These are phyloP conservation scores for Exophiala viscosa DNA, from an alignment of 2,329 filamentous ascomycete genomes.

Conservation along the genomic window DNA sequence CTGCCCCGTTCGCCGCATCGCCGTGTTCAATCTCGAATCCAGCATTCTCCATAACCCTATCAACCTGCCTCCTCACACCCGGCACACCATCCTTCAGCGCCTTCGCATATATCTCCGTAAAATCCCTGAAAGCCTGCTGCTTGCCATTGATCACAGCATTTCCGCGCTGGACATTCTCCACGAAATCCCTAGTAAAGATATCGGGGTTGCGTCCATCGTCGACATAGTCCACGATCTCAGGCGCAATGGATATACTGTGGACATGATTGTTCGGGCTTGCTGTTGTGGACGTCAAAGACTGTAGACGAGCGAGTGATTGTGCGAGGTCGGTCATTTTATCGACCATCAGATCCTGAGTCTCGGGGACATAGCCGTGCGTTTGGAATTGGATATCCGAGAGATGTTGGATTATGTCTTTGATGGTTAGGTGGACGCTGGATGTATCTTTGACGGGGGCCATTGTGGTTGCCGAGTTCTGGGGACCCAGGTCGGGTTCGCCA, in stretches of 20 bases:
- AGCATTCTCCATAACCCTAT: slow-evolving; percentile 44
- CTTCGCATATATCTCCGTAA: slow-evolving; percentile 56
- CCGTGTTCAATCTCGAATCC: slow-evolving; percentile 14
- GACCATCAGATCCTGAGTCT: slow-evolving; percentile 56
- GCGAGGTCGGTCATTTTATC: slow-evolving; percentile 54
- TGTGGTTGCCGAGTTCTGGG: neutral
- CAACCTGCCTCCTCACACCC: slow-evolving; percentile 53
- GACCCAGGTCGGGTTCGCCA: neutral
- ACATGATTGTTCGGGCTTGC: slow-evolving; percentile 24
- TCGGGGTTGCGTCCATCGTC: slow-evolving; percentile 62
- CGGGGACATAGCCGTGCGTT: slow-evolving; percentile 56
- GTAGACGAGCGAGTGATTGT: slow-evolving; percentile 52
- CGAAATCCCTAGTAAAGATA: slow-evolving; percentile 64
- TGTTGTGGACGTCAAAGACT: slow-evolving; percentile 34
- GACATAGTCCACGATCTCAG: slow-evolving; percentile 61
- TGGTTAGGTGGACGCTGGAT: slow-evolving; percentile 21
- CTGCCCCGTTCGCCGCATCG: neutral
- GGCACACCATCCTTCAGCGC: slow-evolving; percentile 58
- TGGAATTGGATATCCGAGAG: slow-evolving; percentile 59
- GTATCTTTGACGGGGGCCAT: slow-evolving; percentile 27
- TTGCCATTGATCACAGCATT: slow-evolving; percentile 63
- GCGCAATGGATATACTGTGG: slow-evolving; percentile 51
- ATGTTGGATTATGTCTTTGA: slow-evolving; percentile 58
- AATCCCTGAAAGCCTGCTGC: slow-evolving; percentile 55
- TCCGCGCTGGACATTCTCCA: slow-evolving; percentile 59